Evolutionary conservation across 306 rosid genomes (phyloP), one percentile per base, ranked within the genome.

Genomic region (Trifolium repens): DNA sequence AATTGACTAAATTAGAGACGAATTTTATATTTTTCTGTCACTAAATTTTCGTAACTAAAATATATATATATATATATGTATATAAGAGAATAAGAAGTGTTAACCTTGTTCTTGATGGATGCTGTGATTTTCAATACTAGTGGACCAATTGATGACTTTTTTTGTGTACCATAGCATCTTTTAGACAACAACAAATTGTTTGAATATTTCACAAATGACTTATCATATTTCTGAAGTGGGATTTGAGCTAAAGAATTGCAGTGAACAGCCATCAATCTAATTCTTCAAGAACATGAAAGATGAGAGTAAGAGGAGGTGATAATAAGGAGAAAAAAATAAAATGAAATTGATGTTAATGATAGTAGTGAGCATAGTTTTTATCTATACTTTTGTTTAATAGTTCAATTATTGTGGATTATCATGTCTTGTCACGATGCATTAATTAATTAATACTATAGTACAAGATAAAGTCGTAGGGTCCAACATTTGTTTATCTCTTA

Each of bases 51-150:
- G 1, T 9, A 54, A 8, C 1, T 17, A 54, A 19, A 0, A 1
- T 54, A 55, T 13, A 55, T 55, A 2, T 54, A 3, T 22, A 19
- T 54, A 22, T 22, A 22, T 22, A 22, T 22, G 1, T 22, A 22
- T 22, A 22, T 22, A 71, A 67, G 24, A 47, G 1, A 27, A 63
- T 11, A 26, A 16, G 19, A n/a, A 14, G 70, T 42, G 58, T 52
- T 74, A 74, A 94, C 97, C 96, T 89, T 88, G 83, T 91, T 89
- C 81, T 80, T 85, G 74, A 87, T 82, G 75, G 89, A 94, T 26
- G 91, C 85, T 82, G 83, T 82, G 83, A 92, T 88, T 80, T 80
- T 88, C 61, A 82, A 72, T 9, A 58, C 12, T 12, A 49, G 5
- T 30, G 69, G 81, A 63, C 81, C 26, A 37, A 39, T 12, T 49